Evolutionary conservation across 306 rosid genomes (phyloP), one percentile per base, ranked within the genome.

Genomic region (Lablab purpureus): DNA sequence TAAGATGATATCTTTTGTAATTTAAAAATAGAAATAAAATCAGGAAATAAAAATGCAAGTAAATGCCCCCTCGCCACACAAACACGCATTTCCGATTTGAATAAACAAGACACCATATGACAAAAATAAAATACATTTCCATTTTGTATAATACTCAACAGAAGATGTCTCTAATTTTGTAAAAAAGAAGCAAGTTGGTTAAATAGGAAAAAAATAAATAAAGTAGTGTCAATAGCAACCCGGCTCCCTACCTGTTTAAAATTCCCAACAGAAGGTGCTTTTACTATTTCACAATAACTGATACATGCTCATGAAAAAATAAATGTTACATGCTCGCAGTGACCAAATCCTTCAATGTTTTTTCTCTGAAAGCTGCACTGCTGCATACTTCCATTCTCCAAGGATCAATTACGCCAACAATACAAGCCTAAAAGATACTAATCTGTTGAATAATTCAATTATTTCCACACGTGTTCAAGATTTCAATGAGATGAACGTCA

Each of bases 381-480:
- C 18, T 23, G 10, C 15, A 10, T 14, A 56, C 55, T 56, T 22
- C 68, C 54, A 58, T 34, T 19, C 36, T 34, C 14, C 21, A 34
- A 43, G 18, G 58, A 74, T 43, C 40, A 58, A 41, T 74, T 27
- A 43, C 7, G 13, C 23, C 0, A 0, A 7, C 12, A 37, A 6
- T 37, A 11, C 36, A 10, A n/a, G 49, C 40, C 14, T 32, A 64
- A 9, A 64, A n/a, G 25, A 17, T 23, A 14, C 67, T 14, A 32
- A 22, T 41, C 3, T 19, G 73, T 68, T 74, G 30, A 69, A 78
- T 25, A 62, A 43, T 27, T 51, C 45, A 25, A 78, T 78, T 85
- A 76, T 64, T 67, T 74, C 21, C 58, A 21, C 67, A 37, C 37
- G 40, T 37, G 82, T 82, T 86, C 82, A 75, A 82, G 28, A 75